Evolutionary conservation across 768 basidiomycete species (phyloP).

Genomic region (Leucocoprinus birnbaumii): DNA sequence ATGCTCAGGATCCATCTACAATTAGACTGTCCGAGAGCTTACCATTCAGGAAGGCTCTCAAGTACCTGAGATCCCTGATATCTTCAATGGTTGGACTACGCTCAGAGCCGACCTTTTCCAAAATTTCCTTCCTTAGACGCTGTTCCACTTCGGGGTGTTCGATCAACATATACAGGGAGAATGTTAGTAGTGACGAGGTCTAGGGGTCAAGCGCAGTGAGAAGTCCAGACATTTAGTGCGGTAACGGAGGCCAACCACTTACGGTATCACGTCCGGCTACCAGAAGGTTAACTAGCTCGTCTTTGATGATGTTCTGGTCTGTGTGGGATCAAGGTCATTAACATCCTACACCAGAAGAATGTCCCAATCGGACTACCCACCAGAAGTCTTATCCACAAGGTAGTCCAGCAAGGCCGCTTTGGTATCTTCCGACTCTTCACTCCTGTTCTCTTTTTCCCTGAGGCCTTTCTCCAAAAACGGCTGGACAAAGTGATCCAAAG

Average conservation of each 20-base stretch:
- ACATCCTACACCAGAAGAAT: too few relatives aligned
- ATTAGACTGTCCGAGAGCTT: too few relatives aligned
- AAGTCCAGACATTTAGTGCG: too few relatives aligned
- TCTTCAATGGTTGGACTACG: constrained; percentile 37
- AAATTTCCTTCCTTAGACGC: constrained; percentile 34
- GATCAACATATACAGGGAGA: constrained; percentile 37
- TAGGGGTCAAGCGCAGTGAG: constrained; percentile 9
- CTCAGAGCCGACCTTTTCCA: constrained; percentile 28
- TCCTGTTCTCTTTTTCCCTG: not conserved
- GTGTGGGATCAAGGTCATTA: too few relatives aligned
- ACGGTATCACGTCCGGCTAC: not conserved
- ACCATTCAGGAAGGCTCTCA: not conserved
- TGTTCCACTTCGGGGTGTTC: constrained; percentile 31
- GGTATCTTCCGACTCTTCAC: too few relatives aligned
- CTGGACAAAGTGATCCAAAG: constrained; percentile 14
- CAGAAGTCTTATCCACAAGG: constrained; percentile 13
- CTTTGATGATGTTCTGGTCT: not conserved
- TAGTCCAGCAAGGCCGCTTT: constrained; percentile 13
- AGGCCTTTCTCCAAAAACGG: constrained; percentile 16
- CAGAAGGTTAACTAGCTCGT: not conserved
- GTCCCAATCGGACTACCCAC: too few relatives aligned
- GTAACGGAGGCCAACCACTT: too few relatives aligned
- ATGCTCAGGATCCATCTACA: too few relatives aligned
- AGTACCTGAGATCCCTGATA: constrained; percentile 33
- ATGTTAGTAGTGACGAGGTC: constrained; percentile 39